These are phyloP conservation scores for Acorus calamus DNA, from an alignment of 106 monocot species.

Conservation along the genomic window DNA sequence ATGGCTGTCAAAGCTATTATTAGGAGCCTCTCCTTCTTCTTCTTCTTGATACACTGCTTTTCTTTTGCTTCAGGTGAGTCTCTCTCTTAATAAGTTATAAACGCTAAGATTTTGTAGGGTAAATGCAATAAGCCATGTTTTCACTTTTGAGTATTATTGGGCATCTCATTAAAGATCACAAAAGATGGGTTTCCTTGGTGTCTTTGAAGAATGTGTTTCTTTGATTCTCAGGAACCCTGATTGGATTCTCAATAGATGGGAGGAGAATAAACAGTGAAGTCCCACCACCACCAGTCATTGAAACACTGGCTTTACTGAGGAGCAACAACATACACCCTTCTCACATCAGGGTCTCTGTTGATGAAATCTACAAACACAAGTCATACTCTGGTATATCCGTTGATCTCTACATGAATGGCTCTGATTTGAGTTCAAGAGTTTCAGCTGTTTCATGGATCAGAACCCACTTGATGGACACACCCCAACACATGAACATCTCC, in stretches of 20 bases:
- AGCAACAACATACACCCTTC: conserved; percentile 12
- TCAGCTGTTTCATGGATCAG: conserved; percentile 15
- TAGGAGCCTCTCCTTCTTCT: conserved; percentile 9
- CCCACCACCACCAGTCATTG: conserved; percentile 1
- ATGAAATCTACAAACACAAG: conserved; percentile 6
- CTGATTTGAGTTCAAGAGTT: conserved; percentile 8
- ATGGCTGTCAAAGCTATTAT: conserved; percentile 16
- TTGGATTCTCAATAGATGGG: conserved; percentile 40
- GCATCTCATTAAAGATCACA: too few species aligned
- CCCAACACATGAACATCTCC: conserved; percentile 15
- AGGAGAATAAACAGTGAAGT: background rate
- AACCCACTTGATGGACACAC: conserved; percentile 10
- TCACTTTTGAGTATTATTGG: too few species aligned
- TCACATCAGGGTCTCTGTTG: conserved; percentile 18
- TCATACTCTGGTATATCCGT: conserved; percentile 15
- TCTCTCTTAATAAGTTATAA: too few species aligned
- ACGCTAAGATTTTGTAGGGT: too few species aligned
- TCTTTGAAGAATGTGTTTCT: too few species aligned
- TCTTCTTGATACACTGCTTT: background rate
- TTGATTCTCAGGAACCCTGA: conserved; percentile 24
- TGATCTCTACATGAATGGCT: conserved; percentile 19
- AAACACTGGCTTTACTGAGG: conserved; percentile 15
- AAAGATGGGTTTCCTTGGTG: too few species aligned
- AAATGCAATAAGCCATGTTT: too few species aligned
- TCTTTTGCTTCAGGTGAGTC: too few species aligned